A percentile compares a stretch with the other conserved stretches of the same genome.
Evolutionary conservation across 140 eudicot species (phyloP).

Genomic region (Senecio squalidus): DNA sequence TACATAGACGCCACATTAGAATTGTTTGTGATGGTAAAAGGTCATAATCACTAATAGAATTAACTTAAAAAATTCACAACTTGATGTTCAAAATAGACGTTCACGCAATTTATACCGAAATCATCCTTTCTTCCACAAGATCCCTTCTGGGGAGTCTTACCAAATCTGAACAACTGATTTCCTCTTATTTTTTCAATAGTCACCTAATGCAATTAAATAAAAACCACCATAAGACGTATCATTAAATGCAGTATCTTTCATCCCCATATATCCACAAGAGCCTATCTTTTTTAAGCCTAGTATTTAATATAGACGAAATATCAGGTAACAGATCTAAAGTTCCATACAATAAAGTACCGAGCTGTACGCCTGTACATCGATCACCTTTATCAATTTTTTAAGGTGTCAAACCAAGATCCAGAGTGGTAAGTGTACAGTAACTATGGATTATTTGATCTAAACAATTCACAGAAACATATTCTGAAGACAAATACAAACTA

Average conservation of each 20-base stretch:
- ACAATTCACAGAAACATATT: neutral
- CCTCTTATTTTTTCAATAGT: neutral
- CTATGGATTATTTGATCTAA: neutral
- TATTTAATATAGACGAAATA: too few species aligned
- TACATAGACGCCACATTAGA: neutral
- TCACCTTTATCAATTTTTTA: too few species aligned
- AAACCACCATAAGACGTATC: too few species aligned
- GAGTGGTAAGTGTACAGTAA: neutral
- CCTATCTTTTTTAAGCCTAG: neutral
- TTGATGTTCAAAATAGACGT: too few species aligned
- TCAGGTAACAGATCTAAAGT: too few species aligned
- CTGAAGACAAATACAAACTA: neutral
- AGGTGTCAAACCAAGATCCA: neutral
- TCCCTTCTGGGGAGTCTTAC: too few species aligned
- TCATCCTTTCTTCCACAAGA: neutral
- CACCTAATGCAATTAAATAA: neutral
- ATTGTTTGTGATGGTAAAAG: too few species aligned
- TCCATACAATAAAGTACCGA: neutral
- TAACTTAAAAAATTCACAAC: too few species aligned
- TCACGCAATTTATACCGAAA: too few species aligned
- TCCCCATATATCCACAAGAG: neutral
- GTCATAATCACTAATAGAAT: neutral
- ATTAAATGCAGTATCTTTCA: neutral
- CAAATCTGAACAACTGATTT: too few species aligned
- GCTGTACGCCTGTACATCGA: too few species aligned